Evolutionary conservation across 257 asterid genomes (phyloP), one percentile per base, ranked within the genome.

Genomic region (Nicotiana noctiflora): DNA sequence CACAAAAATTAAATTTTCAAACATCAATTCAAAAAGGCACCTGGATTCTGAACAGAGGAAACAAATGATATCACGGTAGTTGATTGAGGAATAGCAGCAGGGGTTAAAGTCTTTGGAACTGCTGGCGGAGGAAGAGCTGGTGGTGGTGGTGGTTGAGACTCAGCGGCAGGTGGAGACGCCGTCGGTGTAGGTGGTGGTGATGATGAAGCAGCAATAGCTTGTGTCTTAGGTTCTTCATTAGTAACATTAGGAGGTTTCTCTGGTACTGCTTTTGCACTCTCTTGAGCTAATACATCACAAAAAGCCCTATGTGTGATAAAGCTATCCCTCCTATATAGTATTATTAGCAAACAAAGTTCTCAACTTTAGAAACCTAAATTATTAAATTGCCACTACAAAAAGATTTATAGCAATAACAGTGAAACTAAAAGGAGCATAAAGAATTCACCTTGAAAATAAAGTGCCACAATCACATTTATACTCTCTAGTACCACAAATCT

Each of bases 291-390:
- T 79, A 89, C 95, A 86, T 94, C 97, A 87, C 98, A 94, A 82
- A 92, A 94, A n/a, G 98, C 97, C 82, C 97, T 91, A 76, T 94
- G 98, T 40, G 97, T 94, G 81, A 92, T 89, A 80, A 91, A 94
- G 85, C 97, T 94, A 88, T 94, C 98, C 93, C 91, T 89, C 97
- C 98, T 94, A 83, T 84, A 87, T 51, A 40, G 49, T 40, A 84
- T 63, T 66, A 88, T 79, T 80, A 81, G 14, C 44, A 74, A 56
- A 21, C 77, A 82, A 51, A 83, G 59, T 84, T 19, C 59, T 32
- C 79, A 49, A 49, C 68, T 32, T 49, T 76, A 23, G 78, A 60
- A 81, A 57, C 57, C 57, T 68, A 9, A 21, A 2, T 14, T 14
- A 8, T 23, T 72, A 25, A 72, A 21, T 44, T 44, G 59, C 12